phyloP scores from a whole-genome alignment of 805 yeast genomes.

The Danielozyma ontarioensis region DNA sequence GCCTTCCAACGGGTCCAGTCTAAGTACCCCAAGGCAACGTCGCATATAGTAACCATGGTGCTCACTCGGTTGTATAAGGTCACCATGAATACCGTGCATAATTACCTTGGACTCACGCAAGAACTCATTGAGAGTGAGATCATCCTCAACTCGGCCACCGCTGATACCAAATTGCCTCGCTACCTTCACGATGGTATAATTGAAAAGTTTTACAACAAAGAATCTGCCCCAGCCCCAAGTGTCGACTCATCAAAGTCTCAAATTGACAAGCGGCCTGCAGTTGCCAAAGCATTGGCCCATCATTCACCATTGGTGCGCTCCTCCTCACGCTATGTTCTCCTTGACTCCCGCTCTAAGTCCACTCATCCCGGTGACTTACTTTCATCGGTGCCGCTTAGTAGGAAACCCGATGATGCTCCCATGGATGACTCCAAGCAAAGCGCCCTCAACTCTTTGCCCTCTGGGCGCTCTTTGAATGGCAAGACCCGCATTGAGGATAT shows the following conservation, averaged over 20 bases:
- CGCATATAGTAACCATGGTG: constrained; percentile 92
- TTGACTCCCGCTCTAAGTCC: constrained; percentile 48
- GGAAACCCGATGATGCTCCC: constrained; percentile 17
- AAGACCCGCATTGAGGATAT: constrained; percentile 8
- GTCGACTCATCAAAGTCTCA: not conserved
- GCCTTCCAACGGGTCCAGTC: constrained; percentile 69
- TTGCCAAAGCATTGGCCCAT: not conserved
- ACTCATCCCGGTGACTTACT: constrained; percentile 82
- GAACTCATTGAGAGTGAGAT: constrained; percentile 78
- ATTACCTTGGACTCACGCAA: constrained; percentile 76
- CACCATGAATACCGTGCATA: constrained; percentile 85
- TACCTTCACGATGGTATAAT: constrained; percentile 58
- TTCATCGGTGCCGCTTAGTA: constrained; percentile 70
- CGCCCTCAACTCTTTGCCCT: not conserved
- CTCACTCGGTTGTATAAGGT: constrained; percentile 82
- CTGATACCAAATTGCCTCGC: constrained; percentile 44
- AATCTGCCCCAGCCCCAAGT: too few species aligned
- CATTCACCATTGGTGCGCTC: too few species aligned
- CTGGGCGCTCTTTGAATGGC: not conserved
- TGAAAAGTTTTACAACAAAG: constrained; percentile 26
- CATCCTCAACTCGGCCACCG: constrained; percentile 45
- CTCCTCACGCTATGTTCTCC: constrained; percentile 34
- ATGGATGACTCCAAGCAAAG: constrained; percentile 1
- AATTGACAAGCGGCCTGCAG: not conserved
- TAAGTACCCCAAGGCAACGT: constrained; percentile 82